phyloP scores from a whole-genome alignment of 139 green algal species.

The Asterochloris erici region DNA sequence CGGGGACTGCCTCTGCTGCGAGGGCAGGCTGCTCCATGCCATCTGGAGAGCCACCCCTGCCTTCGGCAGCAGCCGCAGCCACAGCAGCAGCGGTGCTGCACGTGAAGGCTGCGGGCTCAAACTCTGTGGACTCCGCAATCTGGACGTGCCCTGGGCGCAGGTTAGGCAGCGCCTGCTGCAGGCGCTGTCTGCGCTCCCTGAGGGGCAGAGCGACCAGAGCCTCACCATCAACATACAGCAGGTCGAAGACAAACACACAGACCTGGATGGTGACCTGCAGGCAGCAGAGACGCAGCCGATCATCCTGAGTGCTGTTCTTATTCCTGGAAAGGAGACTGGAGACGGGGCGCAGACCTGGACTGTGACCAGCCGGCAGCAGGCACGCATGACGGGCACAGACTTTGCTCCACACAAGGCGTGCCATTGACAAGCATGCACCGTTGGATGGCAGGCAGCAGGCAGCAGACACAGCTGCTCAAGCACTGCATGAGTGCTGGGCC shows the following conservation, averaged over 20 bases:
- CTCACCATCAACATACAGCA: conserved; percentile 62
- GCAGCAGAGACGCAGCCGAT: not conserved
- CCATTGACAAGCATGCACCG: no score
- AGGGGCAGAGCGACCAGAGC: conserved; percentile 58
- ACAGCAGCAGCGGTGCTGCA: not conserved
- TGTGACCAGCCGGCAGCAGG: no score
- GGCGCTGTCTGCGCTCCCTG: conserved; percentile 36
- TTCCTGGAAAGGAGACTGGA: no score
- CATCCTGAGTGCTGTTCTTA: not conserved
- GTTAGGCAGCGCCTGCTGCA: conserved; percentile 22
- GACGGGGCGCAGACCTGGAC: no score
- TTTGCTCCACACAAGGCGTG: no score
- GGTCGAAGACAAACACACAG: conserved; percentile 89
- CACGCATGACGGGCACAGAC: no score
- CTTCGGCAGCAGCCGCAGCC: not conserved
- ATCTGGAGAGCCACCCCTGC: not conserved
- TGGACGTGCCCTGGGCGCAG: conserved; percentile 22
- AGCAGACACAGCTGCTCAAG: no score
- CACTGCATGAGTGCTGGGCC: no score
- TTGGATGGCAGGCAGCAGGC: no score
- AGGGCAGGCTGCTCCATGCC: not conserved
- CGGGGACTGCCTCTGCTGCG: no score
- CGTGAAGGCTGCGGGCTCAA: conserved; percentile 3
- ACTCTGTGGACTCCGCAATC: conserved; percentile 14
- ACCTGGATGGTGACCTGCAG: conserved; percentile 52